Evolutionary conservation across 768 basidiomycete species (phyloP).

Genomic region (Nidularia pulvinata): DNA sequence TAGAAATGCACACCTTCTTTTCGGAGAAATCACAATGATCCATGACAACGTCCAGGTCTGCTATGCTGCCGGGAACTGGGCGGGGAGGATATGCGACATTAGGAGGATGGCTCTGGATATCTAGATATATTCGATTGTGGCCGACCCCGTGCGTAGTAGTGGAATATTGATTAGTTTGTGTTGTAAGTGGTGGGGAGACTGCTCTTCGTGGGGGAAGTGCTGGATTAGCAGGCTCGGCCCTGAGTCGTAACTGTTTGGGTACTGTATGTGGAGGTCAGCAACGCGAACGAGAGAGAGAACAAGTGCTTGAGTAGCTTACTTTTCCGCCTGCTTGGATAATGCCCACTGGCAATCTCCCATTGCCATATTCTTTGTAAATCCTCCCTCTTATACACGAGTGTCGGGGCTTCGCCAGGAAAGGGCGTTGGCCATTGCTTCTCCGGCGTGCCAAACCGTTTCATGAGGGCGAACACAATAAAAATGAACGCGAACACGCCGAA

Average conservation of each 20-base stretch:
- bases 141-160: slow-evolving; percentile 73
- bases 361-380: slow-evolving; percentile 92
- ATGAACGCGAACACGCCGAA: slow-evolving; percentile 42
- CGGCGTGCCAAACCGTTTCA: slow-evolving; percentile 58
- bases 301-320: no score
- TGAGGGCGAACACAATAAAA: slow-evolving; percentile 60
- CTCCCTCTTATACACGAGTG: slow-evolving; percentile 72
- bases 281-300: slow-evolving; percentile 10
- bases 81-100: slow-evolving; percentile 84
- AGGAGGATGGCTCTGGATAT: slow-evolving; percentile 60
- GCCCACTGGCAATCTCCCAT: slow-evolving; percentile 94
- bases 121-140: slow-evolving; percentile 75
- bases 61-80: slow-evolving; percentile 80
- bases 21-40: slow-evolving; percentile 90
- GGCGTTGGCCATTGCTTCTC: slow-evolving; percentile 65
- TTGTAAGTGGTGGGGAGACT: slow-evolving; percentile 47
- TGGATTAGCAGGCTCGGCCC: slow-evolving; percentile 62
- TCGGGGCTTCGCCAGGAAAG: slow-evolving; percentile 58
- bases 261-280: slow-evolving; percentile 37
- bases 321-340: slow-evolving; percentile 83
- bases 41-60: slow-evolving; percentile 90
- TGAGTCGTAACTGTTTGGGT: slow-evolving; percentile 67
- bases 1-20: slow-evolving; percentile 52
- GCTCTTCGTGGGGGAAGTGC: slow-evolving; percentile 61
- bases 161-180: slow-evolving; percentile 29